These are phyloP conservation scores for Thelonectria rubi DNA, from an alignment of 2,329 filamentous ascomycete species.

Conservation along the genomic window DNA sequence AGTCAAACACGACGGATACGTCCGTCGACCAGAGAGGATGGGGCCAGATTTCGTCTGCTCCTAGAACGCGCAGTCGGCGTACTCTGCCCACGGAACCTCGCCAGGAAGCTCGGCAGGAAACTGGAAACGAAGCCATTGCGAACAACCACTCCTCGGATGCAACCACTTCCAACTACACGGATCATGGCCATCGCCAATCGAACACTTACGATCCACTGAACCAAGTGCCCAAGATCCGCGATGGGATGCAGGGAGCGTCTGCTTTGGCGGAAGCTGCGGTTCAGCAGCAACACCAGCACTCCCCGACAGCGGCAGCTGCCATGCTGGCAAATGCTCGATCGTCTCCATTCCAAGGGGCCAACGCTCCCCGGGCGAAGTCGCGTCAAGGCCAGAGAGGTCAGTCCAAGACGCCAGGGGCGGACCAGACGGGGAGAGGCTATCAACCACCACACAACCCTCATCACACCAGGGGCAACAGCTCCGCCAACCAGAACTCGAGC, in stretches of 20 bases:
- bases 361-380: conserved; percentile 44
- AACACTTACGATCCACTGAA: conserved; percentile 24
- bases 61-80: conserved; percentile 20
- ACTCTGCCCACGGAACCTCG: conserved; percentile 33
- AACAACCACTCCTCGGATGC: conserved; percentile 31
- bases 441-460: conserved; percentile 30
- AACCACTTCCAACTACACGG: conserved; percentile 19
- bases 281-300: conserved; percentile 43
- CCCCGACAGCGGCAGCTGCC: conserved; percentile 40
- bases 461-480: conserved; percentile 21
- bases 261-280: conserved; percentile 29
- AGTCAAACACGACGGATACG: conserved; percentile 13
- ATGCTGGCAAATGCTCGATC: conserved; percentile 44
- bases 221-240: conserved; percentile 16
- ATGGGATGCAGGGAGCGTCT: conserved; percentile 17
- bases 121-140: conserved; percentile 10
- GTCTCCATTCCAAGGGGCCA: conserved; percentile 44
- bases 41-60: conserved; percentile 5
- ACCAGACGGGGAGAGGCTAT: conserved; percentile 27
- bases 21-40: conserved; percentile 30
- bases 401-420: conserved; percentile 42
- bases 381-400: conserved; percentile 48
- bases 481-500: conserved; percentile 22
- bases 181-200: conserved; percentile 16
- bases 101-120: conserved; percentile 15